Conservation (phyloP, 495 filamentous ascomycete genomes). For the Barbatosphaeria neglecta region DNA sequence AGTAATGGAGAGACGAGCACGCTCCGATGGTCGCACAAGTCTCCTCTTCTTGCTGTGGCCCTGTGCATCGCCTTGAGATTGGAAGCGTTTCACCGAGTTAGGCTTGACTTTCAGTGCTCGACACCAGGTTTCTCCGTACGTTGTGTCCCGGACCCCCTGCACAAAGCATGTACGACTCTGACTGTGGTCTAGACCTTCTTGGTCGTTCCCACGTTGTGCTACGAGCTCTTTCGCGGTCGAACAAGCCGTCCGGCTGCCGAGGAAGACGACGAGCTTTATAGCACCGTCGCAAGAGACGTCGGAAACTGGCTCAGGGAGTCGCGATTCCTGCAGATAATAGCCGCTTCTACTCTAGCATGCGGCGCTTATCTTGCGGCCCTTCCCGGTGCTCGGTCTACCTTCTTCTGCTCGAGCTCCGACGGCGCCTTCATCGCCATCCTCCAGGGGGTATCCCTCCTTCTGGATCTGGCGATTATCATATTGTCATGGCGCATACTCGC, state of each 20-base stretch:
- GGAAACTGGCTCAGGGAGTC: constrained; percentile 21
- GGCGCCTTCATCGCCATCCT: constrained; percentile 12
- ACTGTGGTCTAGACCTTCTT: constrained; percentile 22
- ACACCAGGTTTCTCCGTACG: constrained; percentile 29
- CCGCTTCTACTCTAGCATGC: constrained; percentile 16
- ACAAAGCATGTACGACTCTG: neutral
- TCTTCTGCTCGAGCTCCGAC: constrained; percentile 30
- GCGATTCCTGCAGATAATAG: constrained; percentile 12
- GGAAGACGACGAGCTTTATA: constrained; percentile 24
- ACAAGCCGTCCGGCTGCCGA: constrained; percentile 11
- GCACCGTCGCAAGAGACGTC: constrained; percentile 24
- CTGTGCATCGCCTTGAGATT: constrained; percentile 28
- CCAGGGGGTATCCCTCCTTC: constrained; percentile 27
- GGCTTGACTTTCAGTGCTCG: constrained; percentile 28
- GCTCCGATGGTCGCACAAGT: constrained; percentile 30
- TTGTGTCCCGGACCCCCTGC: neutral
- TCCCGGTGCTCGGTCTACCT: constrained; percentile 19
- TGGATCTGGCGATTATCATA: constrained; percentile 27
- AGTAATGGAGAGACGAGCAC: constrained; percentile 18
- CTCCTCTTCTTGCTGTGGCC: constrained; percentile 27
- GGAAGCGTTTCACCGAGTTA: constrained; percentile 25
- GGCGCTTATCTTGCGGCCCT: constrained; percentile 17
- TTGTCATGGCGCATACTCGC: constrained; percentile 33
- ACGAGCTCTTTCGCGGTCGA: constrained; percentile 26
- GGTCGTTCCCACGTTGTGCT: constrained; percentile 21